phyloP scores from a whole-genome alignment of 345 rosid genomes.

The Syzygium aqueum region DNA sequence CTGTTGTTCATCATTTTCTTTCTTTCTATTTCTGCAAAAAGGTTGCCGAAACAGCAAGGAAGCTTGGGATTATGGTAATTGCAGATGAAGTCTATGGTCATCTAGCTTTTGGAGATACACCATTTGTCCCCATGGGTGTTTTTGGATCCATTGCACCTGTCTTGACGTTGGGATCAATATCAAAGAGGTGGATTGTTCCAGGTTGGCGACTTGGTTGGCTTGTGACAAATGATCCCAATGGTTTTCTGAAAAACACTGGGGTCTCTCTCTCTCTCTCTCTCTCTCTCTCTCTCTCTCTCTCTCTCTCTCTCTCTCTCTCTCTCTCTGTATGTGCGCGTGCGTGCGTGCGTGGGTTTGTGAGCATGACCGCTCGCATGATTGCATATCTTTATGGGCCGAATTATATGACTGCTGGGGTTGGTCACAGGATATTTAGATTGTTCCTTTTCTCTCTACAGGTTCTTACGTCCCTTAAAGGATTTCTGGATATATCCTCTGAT shows the following conservation, averaged over 20 bases:
- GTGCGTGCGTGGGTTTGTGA: neutral
- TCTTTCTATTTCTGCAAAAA: neutral
- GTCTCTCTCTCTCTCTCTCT: slow-evolving; percentile 11
- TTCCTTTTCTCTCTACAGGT: slow-evolving; percentile 15
- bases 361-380: neutral
- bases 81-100: slow-evolving; percentile 63
- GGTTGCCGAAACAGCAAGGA: slow-evolving; percentile 54
- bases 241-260: slow-evolving; percentile 37
- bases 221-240: slow-evolving; percentile 43
- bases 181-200: slow-evolving; percentile 75
- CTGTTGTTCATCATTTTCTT: neutral
- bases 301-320: neutral
- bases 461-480: slow-evolving; percentile 22
- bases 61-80: slow-evolving; percentile 60
- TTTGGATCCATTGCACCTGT: slow-evolving; percentile 52
- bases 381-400: neutral
- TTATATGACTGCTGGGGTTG: neutral
- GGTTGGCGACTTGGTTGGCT: slow-evolving; percentile 87
- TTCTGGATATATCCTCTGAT: slow-evolving; percentile 23
- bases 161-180: slow-evolving; percentile 55
- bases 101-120: slow-evolving; percentile 39
- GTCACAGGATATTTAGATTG: neutral
- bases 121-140: slow-evolving; percentile 60
- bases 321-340: too few species aligned
- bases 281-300: neutral